A percentile compares a stretch with the other conserved stretches of the same genome.
Conservation (phyloP, 2,329 filamentous ascomycete genomes). For the Diaporthe destruens region DNA sequence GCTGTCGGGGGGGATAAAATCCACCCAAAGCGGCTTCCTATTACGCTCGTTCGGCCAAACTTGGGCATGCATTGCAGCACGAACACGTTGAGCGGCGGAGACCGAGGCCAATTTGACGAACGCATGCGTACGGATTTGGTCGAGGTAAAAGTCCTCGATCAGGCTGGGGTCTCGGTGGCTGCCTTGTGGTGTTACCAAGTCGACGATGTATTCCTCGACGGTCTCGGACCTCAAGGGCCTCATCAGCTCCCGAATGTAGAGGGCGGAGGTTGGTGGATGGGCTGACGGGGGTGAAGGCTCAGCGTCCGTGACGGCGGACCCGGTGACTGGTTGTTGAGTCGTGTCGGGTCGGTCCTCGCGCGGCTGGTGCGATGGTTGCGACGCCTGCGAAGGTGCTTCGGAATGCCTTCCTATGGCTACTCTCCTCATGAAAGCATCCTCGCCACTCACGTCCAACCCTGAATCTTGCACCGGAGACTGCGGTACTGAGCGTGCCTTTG, state of each 20-base stretch:
- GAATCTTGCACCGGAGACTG: background rate
- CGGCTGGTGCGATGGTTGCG: slow-evolving; percentile 40
- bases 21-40: slow-evolving; percentile 86
- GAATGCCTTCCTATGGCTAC: slow-evolving; percentile 33
- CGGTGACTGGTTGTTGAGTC: slow-evolving; percentile 33
- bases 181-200: slow-evolving; percentile 73
- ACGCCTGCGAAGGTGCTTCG: slow-evolving; percentile 38
- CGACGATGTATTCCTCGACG: slow-evolving; percentile 76
- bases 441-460: slow-evolving; percentile 14
- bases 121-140: slow-evolving; percentile 88
- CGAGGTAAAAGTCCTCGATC: slow-evolving; percentile 80
- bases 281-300: slow-evolving; percentile 63
- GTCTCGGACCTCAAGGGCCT: slow-evolving; percentile 79
- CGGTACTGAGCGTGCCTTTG: background rate
- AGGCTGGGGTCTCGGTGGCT: slow-evolving; percentile 64
- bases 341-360: slow-evolving; percentile 41
- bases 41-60: slow-evolving; percentile 91
- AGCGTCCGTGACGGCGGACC: slow-evolving; percentile 49
- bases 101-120: slow-evolving; percentile 79
- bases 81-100: slow-evolving; percentile 80
- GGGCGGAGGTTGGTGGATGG: slow-evolving; percentile 78
- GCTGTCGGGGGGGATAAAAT: slow-evolving; percentile 86
- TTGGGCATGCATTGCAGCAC: slow-evolving; percentile 79
- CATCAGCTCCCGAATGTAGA: slow-evolving; percentile 94
- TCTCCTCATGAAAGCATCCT: slow-evolving; percentile 6